phyloP scores from a whole-genome alignment of 352 stramenopile species.

The Globisporangium ultimum region DNA sequence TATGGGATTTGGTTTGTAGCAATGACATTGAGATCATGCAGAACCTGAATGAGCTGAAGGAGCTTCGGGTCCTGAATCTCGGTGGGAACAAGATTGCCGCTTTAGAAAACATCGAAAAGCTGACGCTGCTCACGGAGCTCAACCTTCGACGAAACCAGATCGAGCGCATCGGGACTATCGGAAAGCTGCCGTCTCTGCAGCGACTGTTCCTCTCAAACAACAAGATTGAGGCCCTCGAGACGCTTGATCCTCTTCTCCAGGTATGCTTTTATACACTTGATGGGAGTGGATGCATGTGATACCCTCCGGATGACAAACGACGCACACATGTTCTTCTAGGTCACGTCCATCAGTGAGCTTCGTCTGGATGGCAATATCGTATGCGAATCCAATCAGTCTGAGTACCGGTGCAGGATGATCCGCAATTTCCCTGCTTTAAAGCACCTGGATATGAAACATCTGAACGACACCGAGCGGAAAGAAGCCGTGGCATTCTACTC shows the following conservation, averaged over 20 bases:
- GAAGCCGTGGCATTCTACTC: slow-evolving; percentile 31
- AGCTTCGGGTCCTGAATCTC: slow-evolving; percentile 91
- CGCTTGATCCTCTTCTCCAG: slow-evolving; percentile 70
- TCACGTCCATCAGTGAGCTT: slow-evolving; percentile 79
- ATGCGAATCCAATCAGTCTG: slow-evolving; percentile 33
- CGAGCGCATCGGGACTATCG: slow-evolving; percentile 44
- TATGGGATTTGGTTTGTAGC: slow-evolving; percentile 19
- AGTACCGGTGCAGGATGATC: slow-evolving; percentile 75
- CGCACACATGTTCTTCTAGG: slow-evolving; percentile 9
- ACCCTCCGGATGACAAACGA: not conserved
- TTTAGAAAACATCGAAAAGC: slow-evolving; percentile 78
- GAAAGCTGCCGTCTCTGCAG: slow-evolving; percentile 72
- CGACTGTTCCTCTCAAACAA: slow-evolving; percentile 92
- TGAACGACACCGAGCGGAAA: slow-evolving; percentile 77
- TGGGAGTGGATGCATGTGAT: too few species aligned
- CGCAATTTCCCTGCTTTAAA: slow-evolving; percentile 69
- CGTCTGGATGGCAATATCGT: slow-evolving; percentile 84
- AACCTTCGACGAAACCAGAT: slow-evolving; percentile 89
- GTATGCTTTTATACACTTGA: slow-evolving; percentile 7
- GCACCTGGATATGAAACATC: slow-evolving; percentile 78
- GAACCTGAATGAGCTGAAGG: slow-evolving; percentile 77
- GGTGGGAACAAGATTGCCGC: slow-evolving; percentile 76
- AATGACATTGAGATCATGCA: slow-evolving; percentile 89
- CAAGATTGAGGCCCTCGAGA: slow-evolving; percentile 65
- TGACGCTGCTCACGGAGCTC: slow-evolving; percentile 86